Evolutionary conservation across 495 filamentous ascomycete genomes (phyloP), one percentile per base, ranked within the genome.

Genomic region (Cenococcum geophilum): DNA sequence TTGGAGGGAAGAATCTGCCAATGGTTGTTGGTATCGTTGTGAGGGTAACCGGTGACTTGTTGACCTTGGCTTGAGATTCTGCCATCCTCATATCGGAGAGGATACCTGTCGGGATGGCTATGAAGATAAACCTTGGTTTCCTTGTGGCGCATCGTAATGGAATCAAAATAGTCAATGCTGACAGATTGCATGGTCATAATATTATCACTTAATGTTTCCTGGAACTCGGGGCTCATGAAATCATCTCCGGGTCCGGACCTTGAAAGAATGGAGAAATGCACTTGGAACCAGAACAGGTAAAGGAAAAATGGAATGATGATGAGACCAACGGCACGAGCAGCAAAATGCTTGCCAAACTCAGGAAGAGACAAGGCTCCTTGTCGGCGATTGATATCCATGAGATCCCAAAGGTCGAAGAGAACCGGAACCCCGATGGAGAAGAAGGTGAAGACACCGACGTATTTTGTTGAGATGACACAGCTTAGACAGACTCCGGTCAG

Each of bases 281-380:
- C 91, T 78, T 97, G 93, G 84, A 98, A 98, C 95, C 95, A 98
- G 80, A 98, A 98, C 32, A 98, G 82, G 73, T 97, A 98, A 75
- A 97, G 93, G 66, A 97, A 80, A 82, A 97, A 96, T 37, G 93
- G 93, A 53, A 97, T 81, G 47, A 95, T 68, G 65, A 97, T 89
- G 40, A 98, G 78, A 9, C 86, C 91, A 65, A 93, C 78, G 16
- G 83, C 80, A 32, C 93, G 89, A 66, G 93, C 93, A 9, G 76
- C 82, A 70, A 98, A 92, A 73, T 98, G 93, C 78, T 95, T 92
- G 54, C 80, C 81, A 76, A 96, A 97, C 52, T 87, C 79, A 53
- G 80, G 76, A 68, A 98, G 79, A 64, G 76, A 84, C 57, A 98
- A 79, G 23, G 89, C 82, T 25, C 91, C 91, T 53, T 84, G 81